Base-by-base conservation (phyloP, 306 rosid genomes). In the Delonix regia region DNA sequence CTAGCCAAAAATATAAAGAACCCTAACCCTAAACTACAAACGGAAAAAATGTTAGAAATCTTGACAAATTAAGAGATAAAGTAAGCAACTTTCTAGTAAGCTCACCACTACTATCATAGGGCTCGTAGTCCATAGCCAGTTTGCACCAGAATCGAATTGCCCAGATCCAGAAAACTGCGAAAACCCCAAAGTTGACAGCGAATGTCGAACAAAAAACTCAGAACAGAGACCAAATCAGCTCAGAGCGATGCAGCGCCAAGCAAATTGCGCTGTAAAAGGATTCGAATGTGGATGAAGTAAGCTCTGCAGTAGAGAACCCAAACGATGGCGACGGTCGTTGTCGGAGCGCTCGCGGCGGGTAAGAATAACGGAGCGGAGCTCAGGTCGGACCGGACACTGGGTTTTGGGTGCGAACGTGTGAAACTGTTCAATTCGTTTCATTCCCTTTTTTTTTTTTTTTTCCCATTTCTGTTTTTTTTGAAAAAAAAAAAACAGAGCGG, bases 61-160 rank as follows among this genome's bases (percentile, higher is more conserved):
- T 75, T 33, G 79, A 72, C 14, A n/a, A 25, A 16, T 13, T 27
- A 77, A 14, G 28, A 19, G 56, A 70, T 42, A 8, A 71, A 53
- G 33, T 36, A 38, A 75, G 61, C 41, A 59, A 71, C 56, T 71
- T 71, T 42, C 3, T 7, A 57, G 75, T 55, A 49, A 83, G 68
- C 80, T 87, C 60, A 94, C 98, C 98, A 76, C 98, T 94, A 86
- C 98, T 94, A 80, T 94, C 98, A 78, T 85, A 90, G 65, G 97
- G 98, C 80, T 90, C 96, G 94, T 88, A 89, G 85, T 92, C 97
- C 98, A 94, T 94, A 82, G 94, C 89, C 92, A 91, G 93, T 65
- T 89, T 82, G 85, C 59, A 75, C 34, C 64, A 33, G 38, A 73
- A 74, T 33, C 1, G 66, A 75, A 67, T 78, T 28, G 9, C 70